Base-by-base conservation (phyloP, 2,329 filamentous ascomycete genomes). In the Byssoonygena ceratinophila region DNA sequence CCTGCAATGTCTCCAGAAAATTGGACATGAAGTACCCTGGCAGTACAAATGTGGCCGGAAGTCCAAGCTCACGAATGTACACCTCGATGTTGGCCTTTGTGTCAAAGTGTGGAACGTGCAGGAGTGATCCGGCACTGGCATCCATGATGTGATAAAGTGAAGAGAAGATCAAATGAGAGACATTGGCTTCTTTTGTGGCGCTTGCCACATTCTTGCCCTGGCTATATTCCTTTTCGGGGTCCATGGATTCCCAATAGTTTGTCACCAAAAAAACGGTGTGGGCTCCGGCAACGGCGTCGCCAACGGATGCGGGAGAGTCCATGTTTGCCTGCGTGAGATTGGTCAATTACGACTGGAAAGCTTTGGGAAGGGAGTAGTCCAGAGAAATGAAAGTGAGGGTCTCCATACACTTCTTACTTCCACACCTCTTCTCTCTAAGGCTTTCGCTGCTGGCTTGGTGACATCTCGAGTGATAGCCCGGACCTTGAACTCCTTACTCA, bases 221-320 rank as follows among this genome's bases (percentile, higher is more conserved):
- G 5, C 59, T 44, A 23, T 66, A 46, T 53, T 71, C 66, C 32
- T 53, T 59, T 64, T 77, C 59, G 61, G 67, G 31, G 55, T 61
- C 55, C 55, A 60, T 50, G 60, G 71, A 53, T 65, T 74, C 62
- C 64, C 73, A 65, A 58, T 68, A 73, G 63, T 55, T 69, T 18
- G 74, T 78, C 53, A 78, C 70, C 9, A 66, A 59, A 61, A 78
- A 79, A 25, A 77, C 69, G 1, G 73, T 73, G 55, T 78, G 70
- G 1, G 69, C 71, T 23, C 71, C 71, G 0, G 60, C 57, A 23
- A 78, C 59, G 1, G 74, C 75, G 12, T 57, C 29, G 6, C 63
- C 61, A 4, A 78, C 59, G 2, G 73, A 71, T 4, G 59, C 55
- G 18, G 63, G 61, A 55, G 71, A 64, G 43, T 64, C 60, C 16